A percentile compares a stretch with the other conserved stretches of the same genome.
phyloP scores from a whole-genome alignment of 305 asterid genomes.

The Fraxinus ornus region DNA sequence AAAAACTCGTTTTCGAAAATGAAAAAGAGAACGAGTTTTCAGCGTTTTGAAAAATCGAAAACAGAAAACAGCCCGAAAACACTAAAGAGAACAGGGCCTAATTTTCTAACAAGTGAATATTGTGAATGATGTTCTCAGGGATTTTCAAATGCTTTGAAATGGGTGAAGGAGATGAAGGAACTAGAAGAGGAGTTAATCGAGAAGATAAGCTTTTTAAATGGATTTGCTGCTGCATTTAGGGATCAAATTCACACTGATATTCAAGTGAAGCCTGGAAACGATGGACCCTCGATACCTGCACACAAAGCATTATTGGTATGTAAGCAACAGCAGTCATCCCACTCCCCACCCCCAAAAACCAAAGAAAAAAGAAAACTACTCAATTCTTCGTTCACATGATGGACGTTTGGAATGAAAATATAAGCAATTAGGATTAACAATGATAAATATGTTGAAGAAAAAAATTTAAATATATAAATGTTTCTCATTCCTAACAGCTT shows the following conservation, averaged over 20 bases:
- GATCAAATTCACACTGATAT: conserved; percentile 76
- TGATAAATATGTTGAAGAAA: background rate
- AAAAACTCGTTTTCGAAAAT: too few species aligned
- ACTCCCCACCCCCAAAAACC: background rate
- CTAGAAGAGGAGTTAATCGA: conserved; percentile 59
- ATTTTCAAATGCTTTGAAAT: conserved; percentile 69
- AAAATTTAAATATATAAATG: too few species aligned
- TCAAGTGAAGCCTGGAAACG: conserved; percentile 60
- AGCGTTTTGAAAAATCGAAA: too few species aligned
- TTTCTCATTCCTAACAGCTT: background rate
- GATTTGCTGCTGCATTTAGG: conserved; percentile 55
- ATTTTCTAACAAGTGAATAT: background rate
- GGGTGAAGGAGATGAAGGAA: conserved; percentile 85
- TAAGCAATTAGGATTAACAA: background rate
- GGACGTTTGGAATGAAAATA: background rate
- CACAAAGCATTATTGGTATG: conserved; percentile 74
- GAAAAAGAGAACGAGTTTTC: too few species aligned
- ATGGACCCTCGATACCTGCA: conserved; percentile 68
- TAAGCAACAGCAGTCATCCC: background rate
- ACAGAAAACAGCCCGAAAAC: too few species aligned
- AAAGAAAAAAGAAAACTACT: background rate
- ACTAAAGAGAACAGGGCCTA: too few species aligned
- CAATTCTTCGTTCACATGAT: background rate
- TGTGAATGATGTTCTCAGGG: conserved; percentile 42
- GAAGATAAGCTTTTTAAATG: conserved; percentile 55